Evolutionary conservation across 208 protist species (phyloP).

Genomic region (Phytomonas sp.): DNA sequence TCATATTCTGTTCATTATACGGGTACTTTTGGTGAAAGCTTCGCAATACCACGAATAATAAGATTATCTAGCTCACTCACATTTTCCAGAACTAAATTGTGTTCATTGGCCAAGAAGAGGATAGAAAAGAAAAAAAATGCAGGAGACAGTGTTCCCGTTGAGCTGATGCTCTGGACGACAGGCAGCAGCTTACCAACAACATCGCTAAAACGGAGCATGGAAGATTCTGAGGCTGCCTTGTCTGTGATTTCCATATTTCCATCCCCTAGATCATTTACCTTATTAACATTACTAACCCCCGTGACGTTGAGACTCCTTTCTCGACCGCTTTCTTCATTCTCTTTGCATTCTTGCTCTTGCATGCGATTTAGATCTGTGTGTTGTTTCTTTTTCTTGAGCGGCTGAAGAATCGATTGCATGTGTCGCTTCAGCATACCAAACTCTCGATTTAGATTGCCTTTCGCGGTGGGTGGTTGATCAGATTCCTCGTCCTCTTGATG

Average conservation of each 20-base stretch:
- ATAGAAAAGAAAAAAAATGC: slow-evolving; percentile 91
- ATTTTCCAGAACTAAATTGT: slow-evolving; percentile 74
- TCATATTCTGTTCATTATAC: slow-evolving; percentile 7
- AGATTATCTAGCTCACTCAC: slow-evolving; percentile 58
- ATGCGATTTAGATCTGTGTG: background rate
- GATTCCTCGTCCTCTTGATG: background rate
- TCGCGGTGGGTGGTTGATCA: background rate
- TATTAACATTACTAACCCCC: background rate
- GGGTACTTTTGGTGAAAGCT: background rate
- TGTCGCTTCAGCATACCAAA: slow-evolving; percentile 20
- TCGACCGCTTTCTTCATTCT: background rate
- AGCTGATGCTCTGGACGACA: slow-evolving; percentile 47
- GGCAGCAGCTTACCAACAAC: slow-evolving; percentile 60
- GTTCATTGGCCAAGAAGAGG: slow-evolving; percentile 84
- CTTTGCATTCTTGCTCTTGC: background rate
- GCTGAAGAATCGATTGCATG: slow-evolving; percentile 17
- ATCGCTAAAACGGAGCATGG: slow-evolving; percentile 43
- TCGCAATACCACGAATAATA: slow-evolving; percentile 36
- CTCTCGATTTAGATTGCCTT: background rate
- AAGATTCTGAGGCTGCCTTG: slow-evolving; percentile 3
- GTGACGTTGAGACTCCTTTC: background rate
- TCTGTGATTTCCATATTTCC: background rate
- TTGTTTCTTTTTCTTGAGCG: background rate
- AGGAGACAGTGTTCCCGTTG: slow-evolving; percentile 74
- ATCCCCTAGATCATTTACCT: background rate